phyloP scores from a whole-genome alignment of 2,329 filamentous ascomycete genomes.

The Blastomyces percursus region DNA sequence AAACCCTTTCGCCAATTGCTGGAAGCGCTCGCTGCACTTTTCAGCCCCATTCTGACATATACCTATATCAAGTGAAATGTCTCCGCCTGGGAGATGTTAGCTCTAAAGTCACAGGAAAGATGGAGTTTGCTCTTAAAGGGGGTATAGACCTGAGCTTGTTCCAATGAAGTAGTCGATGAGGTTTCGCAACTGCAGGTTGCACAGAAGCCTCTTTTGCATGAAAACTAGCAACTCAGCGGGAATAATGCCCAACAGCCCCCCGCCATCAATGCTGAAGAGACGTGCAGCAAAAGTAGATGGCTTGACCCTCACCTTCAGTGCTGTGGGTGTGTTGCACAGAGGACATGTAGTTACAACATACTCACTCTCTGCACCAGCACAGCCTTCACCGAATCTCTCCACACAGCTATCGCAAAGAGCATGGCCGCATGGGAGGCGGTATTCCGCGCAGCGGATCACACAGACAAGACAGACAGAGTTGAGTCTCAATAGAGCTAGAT shows the following conservation, averaged over 20 bases:
- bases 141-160: conserved; percentile 11
- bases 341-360: conserved; percentile 1
- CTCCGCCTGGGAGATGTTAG: conserved; percentile 1
- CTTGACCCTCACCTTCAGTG: conserved; percentile 16
- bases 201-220: conserved; percentile 13
- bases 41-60: conserved; percentile 2
- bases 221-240: conserved; percentile 12
- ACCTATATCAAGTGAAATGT: conserved; percentile 2
- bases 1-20: not conserved
- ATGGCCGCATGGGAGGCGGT: conserved; percentile 16
- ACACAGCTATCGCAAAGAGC: conserved; percentile 17
- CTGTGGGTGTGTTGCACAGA: conserved; percentile 1
- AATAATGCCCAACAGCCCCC: conserved; percentile 18
- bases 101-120: not conserved
- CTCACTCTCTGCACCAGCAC: not conserved
- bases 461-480: conserved; percentile 18
- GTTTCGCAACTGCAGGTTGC: conserved; percentile 7
- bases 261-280: conserved; percentile 21
- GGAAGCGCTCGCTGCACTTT: not conserved
- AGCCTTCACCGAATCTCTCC: conserved; percentile 13
- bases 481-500: conserved; percentile 12
- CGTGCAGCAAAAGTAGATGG: conserved; percentile 17
- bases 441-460: conserved; percentile 12
- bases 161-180: conserved; percentile 12
- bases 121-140: not conserved